A percentile compares a stretch with the other conserved stretches of the same genome.
Evolutionary conservation across 805 yeast genomes (phyloP).

Genomic region (Nakazawaea ambrosiae): DNA sequence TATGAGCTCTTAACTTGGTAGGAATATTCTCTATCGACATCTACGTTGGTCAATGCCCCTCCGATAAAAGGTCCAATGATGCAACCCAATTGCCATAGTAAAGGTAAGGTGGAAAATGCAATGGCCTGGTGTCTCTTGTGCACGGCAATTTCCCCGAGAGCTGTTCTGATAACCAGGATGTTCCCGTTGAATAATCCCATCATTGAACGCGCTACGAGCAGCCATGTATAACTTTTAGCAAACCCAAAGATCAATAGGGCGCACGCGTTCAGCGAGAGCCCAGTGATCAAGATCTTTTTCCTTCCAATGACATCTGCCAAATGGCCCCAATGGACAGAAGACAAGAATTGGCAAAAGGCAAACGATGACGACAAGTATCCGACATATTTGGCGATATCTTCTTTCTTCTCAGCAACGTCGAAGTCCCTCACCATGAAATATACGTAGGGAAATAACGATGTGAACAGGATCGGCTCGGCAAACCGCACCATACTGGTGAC

Average conservation of each 20-base stretch:
- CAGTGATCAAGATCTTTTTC: slow-evolving; percentile 43
- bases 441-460: slow-evolving; percentile 57
- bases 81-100: slow-evolving; percentile 54
- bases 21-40: background rate
- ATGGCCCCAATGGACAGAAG: slow-evolving; percentile 55
- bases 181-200: slow-evolving; percentile 60
- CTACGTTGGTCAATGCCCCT: background rate
- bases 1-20: background rate
- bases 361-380: slow-evolving; percentile 59
- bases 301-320: slow-evolving; percentile 50
- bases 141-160: slow-evolving; percentile 52
- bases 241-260: slow-evolving; percentile 48
- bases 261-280: slow-evolving; percentile 44
- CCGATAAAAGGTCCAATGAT: slow-evolving; percentile 54
- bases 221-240: slow-evolving; percentile 42
- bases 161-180: slow-evolving; percentile 56
- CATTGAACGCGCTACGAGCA: slow-evolving; percentile 43
- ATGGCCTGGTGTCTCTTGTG: slow-evolving; percentile 54
- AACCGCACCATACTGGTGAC: slow-evolving; percentile 40
- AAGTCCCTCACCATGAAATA: slow-evolving; percentile 59
- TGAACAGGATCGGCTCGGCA: slow-evolving; percentile 58
- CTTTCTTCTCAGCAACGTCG: slow-evolving; percentile 39
- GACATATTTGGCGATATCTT: slow-evolving; percentile 51
- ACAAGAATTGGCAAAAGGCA: slow-evolving; percentile 52
- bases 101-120: slow-evolving; percentile 56